Conservation (phyloP, 805 yeast species). For the Naumovozyma dairenensis region DNA sequence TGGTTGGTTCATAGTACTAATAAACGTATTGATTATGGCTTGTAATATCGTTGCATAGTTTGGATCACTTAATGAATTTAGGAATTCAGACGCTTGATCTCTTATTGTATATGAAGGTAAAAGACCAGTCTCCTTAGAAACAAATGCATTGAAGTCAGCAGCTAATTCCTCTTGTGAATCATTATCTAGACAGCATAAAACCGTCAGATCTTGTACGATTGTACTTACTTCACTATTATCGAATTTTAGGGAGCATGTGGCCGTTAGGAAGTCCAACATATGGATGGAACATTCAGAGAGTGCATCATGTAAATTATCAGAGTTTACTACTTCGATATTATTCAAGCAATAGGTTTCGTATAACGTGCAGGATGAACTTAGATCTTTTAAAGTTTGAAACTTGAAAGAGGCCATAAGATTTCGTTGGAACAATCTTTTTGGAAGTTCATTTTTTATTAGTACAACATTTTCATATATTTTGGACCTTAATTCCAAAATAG, state of each 20-base stretch:
- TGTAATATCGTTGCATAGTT: conserved; percentile 5
- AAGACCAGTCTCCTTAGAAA: conserved; percentile 66
- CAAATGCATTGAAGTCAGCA: conserved; percentile 57
- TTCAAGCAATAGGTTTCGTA: conserved; percentile 1
- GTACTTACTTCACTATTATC: conserved; percentile 5
- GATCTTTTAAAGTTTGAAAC: conserved; percentile 9
- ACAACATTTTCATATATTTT: conserved; percentile 18
- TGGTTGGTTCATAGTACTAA: not conserved
- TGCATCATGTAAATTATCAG: conserved; percentile 4
- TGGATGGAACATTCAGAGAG: conserved; percentile 17
- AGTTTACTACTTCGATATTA: not conserved
- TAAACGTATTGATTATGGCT: too few species aligned
- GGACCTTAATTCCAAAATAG: conserved; percentile 6
- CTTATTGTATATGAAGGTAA: conserved; percentile 46
- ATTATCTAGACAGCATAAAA: conserved; percentile 34
- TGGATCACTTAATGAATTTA: conserved; percentile 38
- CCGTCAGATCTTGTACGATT: conserved; percentile 27
- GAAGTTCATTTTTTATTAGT: conserved; percentile 17
- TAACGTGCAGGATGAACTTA: conserved; percentile 7
- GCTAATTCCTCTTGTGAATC: conserved; percentile 40
- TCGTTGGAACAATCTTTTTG: conserved; percentile 14
- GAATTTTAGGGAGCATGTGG: conserved; percentile 7
- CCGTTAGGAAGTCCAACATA: conserved; percentile 15
- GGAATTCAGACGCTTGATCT: conserved; percentile 47
- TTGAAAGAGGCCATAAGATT: conserved; percentile 6